phyloP scores from a whole-genome alignment of 139 green algal species.

The Tetraselmis chui region DNA sequence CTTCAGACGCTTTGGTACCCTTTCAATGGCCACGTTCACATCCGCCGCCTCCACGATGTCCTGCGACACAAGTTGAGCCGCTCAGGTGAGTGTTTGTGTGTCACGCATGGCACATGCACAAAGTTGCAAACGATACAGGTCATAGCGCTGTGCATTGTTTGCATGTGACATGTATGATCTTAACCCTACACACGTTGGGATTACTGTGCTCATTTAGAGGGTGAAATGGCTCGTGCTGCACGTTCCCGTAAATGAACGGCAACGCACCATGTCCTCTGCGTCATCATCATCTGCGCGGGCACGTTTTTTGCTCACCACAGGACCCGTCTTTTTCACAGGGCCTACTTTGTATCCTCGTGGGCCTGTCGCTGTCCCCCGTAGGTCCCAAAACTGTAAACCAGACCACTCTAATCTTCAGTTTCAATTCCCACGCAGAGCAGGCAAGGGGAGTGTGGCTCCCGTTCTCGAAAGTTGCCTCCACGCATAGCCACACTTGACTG shows the following conservation, averaged over 20 bases:
- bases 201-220: slow-evolving; percentile 22
- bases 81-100: neutral
- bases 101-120: no score
- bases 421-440: no score
- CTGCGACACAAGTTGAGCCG: neutral
- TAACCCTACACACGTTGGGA: slow-evolving; percentile 7
- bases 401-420: no score
- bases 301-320: slow-evolving; percentile 28
- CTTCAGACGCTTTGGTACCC: neutral
- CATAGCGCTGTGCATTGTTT: slow-evolving; percentile 2
- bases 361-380: slow-evolving; percentile 20
- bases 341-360: slow-evolving; percentile 42
- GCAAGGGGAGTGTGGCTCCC: no score
- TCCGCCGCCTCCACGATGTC: neutral
- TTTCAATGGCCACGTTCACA: neutral
- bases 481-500: no score
- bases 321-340: slow-evolving; percentile 24
- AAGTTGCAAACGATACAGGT: neutral
- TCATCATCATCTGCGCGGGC: slow-evolving; percentile 51
- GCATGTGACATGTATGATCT: slow-evolving; percentile 12
- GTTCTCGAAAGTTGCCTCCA: no score
- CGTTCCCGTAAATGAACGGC: neutral
- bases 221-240: neutral
- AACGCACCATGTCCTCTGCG: slow-evolving; percentile 17
- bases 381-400: slow-evolving; percentile 23